These are phyloP conservation scores for Cladosporium halotolerans DNA, from an alignment of 2,329 filamentous ascomycete genomes.

Conservation along the genomic window DNA sequence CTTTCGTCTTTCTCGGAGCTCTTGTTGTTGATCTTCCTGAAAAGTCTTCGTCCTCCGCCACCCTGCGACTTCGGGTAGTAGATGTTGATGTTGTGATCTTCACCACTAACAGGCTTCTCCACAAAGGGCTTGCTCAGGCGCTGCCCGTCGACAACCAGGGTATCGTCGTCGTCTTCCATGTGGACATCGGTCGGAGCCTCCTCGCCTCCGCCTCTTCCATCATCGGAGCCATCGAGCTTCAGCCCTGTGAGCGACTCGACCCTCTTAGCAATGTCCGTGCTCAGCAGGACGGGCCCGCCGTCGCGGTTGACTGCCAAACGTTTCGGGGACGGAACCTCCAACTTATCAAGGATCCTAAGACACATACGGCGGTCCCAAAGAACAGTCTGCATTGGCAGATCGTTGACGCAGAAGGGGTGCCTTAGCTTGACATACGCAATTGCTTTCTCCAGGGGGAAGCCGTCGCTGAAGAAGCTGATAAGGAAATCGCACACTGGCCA, in stretches of 20 bases:
- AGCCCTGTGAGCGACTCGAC: slow-evolving; percentile 77
- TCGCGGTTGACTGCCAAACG: slow-evolving; percentile 89
- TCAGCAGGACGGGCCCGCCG: slow-evolving; percentile 75
- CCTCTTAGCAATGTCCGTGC: slow-evolving; percentile 71
- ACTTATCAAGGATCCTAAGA: slow-evolving; percentile 77
- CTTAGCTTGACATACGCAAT: slow-evolving; percentile 90
- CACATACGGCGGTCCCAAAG: slow-evolving; percentile 93
- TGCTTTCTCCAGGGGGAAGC: slow-evolving; percentile 93
- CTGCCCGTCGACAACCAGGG: slow-evolving; percentile 77
- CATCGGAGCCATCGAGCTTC: slow-evolving; percentile 61
- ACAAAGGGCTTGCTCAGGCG: slow-evolving; percentile 88
- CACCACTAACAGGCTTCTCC: slow-evolving; percentile 95
- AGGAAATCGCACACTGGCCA: slow-evolving; percentile 96
- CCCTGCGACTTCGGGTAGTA: slow-evolving; percentile 86
- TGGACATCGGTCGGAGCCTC: slow-evolving; percentile 62
- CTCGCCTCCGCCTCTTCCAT: slow-evolving; percentile 57
- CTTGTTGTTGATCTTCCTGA: slow-evolving; percentile 97
- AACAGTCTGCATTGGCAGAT: slow-evolving; percentile 93
- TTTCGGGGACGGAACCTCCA: slow-evolving; percentile 82
- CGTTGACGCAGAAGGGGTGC: slow-evolving; percentile 96
- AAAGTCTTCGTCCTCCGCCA: slow-evolving; percentile 84
- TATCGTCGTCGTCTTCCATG: slow-evolving; percentile 83
- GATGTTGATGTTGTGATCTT: slow-evolving; percentile 98
- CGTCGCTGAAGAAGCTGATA: slow-evolving; percentile 97
- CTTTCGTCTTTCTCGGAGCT: slow-evolving; percentile 87